Evolutionary conservation across 768 basidiomycete genomes (phyloP).

Genomic region (Naematelia aurantialba): DNA sequence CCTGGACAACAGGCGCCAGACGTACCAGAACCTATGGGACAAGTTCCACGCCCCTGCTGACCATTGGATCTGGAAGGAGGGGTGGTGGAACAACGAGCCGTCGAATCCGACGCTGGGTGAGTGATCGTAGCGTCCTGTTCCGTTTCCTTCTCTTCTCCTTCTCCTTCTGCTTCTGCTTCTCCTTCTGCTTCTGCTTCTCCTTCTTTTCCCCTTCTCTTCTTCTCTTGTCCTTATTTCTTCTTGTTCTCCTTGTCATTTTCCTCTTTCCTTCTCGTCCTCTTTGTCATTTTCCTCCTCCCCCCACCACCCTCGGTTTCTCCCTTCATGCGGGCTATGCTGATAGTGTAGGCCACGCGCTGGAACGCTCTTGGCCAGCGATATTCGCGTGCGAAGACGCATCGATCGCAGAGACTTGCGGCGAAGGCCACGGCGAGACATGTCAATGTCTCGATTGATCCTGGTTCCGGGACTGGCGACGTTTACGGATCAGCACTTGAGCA

Average conservation of each 20-base stretch:
- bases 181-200: no score
- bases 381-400: slow-evolving; percentile 32
- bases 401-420: slow-evolving; percentile 25
- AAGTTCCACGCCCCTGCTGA: slow-evolving; percentile 36
- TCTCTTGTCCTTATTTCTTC: no score
- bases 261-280: not conserved
- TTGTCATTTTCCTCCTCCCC: not conserved
- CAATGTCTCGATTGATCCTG: slow-evolving; percentile 29
- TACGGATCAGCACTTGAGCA: no score
- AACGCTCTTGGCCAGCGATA: slow-evolving; percentile 44
- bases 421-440: slow-evolving; percentile 20
- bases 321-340: not conserved
- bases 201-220: not conserved
- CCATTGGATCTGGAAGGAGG: slow-evolving; percentile 43
- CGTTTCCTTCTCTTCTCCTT: no score
- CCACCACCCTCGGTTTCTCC: not conserved
- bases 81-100: slow-evolving; percentile 34
- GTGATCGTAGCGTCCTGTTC: no score
- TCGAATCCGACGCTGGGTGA: slow-evolving; percentile 36
- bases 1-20: slow-evolving; percentile 23
- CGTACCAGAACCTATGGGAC: slow-evolving; percentile 31
- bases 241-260: not conserved
- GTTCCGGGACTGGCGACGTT: not conserved
- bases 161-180: no score
- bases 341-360: slow-evolving; percentile 36